Base-by-base conservation (phyloP, 495 filamentous ascomycete genomes). In the Achaetomiella virescens region DNA sequence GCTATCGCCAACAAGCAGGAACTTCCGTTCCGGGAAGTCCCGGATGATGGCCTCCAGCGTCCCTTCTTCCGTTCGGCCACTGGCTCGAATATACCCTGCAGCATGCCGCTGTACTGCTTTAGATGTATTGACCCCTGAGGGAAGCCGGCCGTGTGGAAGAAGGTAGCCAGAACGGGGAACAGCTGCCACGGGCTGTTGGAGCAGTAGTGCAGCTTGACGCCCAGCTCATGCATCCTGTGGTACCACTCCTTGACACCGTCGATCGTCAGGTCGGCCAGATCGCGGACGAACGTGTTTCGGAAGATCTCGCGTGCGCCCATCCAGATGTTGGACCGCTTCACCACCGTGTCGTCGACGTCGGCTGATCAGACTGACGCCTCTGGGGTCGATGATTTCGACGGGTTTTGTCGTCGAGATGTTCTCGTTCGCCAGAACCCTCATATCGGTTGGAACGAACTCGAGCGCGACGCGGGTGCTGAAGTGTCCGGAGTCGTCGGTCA, bases 21-120 rank as follows among this genome's bases (percentile, higher is more conserved):
- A 99, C 58, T 83, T 87, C 42, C 95, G 78, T 45, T 91, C 78
- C 0, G 93, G 93, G 65, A 97, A 99, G 63, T 99, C 93, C 18
- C 79, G 75, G 59, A 97, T 72, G 33, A 99, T 87, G 58, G 81
- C 85, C 58, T 96, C 91, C 1, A 99, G 73, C 0, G 87, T 87
- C 0, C 83, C 66, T 89, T 92, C 73, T 99, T 99, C 41, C 91
- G 76, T 70, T 97, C 93, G 0, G 92, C 90, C 2, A 95, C 93
- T 18, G 93, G 95, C 70, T 99, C 93, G 60, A 99, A 97, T 40
- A 99, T 96, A 0, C 93, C 93, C 70, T 96, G 90, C 2, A 99
- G 76, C 88, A 97, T 93, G 27, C 93, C 93, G 48, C 78, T 84
- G 70, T 97, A 99, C 51, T 91, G 87, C 70, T 99, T 99, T 61